These are phyloP conservation scores for Sesbania bispinosa DNA, from an alignment of 306 rosid species.

Conservation along the genomic window DNA sequence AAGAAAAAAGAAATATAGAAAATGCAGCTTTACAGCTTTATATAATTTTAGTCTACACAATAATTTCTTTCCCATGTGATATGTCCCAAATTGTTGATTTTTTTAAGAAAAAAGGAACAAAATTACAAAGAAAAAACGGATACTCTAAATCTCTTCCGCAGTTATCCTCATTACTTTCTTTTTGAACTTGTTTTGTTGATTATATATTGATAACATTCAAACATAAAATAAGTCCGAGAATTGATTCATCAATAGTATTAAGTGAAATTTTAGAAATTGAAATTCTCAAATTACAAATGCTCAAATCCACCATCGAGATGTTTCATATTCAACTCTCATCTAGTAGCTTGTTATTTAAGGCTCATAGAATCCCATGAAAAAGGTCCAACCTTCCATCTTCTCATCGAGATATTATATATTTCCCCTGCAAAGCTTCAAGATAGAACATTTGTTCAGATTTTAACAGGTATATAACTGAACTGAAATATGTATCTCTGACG, in stretches of 20 bases:
- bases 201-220: background rate
- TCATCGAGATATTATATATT: background rate
- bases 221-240: background rate
- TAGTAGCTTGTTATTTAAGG: background rate
- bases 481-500: background rate
- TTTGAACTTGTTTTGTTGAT: background rate
- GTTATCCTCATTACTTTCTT: background rate
- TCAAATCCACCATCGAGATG: background rate
- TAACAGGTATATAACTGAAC: background rate
- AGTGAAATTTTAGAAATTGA: background rate
- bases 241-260: background rate
- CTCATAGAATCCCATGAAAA: background rate
- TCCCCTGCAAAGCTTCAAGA: conserved; percentile 11
- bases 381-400: background rate
- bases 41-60: no score
- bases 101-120: no score
- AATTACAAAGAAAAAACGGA: no score
- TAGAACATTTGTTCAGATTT: background rate
- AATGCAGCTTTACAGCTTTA: no score
- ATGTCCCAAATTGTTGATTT: no score
- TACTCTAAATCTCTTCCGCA: background rate
- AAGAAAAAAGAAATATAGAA: no score
- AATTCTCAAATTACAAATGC: background rate
- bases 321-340: background rate
- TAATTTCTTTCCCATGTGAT: no score